A percentile compares a stretch with the other conserved stretches of the same genome.
phyloP scores from a whole-genome alignment of 1,139 yeast genomes.

The Blastobotrys petasosporus region DNA sequence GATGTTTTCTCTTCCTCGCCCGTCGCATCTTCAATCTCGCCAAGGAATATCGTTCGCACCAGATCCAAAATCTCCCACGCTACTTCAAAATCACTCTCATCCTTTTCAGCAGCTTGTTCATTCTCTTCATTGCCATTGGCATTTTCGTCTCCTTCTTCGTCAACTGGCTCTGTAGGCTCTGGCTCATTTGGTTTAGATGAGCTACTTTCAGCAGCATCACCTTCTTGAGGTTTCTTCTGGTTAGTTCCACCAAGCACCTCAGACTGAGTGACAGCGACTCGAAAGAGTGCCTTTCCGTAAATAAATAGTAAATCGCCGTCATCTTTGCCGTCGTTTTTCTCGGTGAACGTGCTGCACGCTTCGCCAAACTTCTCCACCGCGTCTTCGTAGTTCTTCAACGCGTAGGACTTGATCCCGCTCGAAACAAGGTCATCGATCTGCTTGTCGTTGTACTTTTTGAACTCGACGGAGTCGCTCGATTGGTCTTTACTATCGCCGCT shows the following conservation, averaged over 20 bases:
- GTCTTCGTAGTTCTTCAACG: constrained; percentile 55
- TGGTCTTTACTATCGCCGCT: too few species aligned
- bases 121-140: constrained; percentile 33
- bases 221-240: constrained; percentile 22
- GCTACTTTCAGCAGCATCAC: too few species aligned
- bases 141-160: constrained; percentile 26
- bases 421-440: constrained; percentile 45
- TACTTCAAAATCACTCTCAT: constrained; percentile 69
- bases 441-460: constrained; percentile 11
- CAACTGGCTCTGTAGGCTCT: constrained; percentile 32
- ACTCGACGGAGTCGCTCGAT: background rate
- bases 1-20: constrained; percentile 29
- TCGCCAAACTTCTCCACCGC: constrained; percentile 71
- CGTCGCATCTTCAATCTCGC: constrained; percentile 35
- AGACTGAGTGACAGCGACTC: constrained; percentile 65
- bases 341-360: constrained; percentile 58
- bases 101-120: constrained; percentile 39
- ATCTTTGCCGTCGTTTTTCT: constrained; percentile 48
- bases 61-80: constrained; percentile 86
- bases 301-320: constrained; percentile 67
- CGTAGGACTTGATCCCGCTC: constrained; percentile 57
- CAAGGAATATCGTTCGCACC: constrained; percentile 59
- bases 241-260: constrained; percentile 68
- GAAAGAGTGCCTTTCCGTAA: constrained; percentile 78
- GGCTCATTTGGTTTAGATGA: background rate